Evolutionary conservation across 305 asterid species (phyloP), one percentile per base, ranked within the genome.

Genomic region (Euphrasia arctica): DNA sequence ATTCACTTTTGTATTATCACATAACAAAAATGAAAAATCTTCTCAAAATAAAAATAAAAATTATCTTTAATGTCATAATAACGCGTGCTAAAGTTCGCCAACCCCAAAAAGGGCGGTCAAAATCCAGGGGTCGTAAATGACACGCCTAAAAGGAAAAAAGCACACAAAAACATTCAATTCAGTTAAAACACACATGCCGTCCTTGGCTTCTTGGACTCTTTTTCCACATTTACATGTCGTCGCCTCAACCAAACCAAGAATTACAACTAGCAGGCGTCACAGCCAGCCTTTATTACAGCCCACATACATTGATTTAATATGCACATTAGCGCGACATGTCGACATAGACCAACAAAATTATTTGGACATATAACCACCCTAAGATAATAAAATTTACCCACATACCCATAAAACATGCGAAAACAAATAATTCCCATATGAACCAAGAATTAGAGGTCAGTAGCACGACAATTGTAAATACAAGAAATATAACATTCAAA

Each of bases 131-230:
- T 1, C 9, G 67, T 41, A 61, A 32, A 41, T 60, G 68, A 48
- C 45, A 6, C 18, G 9, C 15, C 29, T 41, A 63, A 47, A 47
- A 11, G 15, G 13, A 49, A 63, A 42, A 63, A 58, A 54, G 45
- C 72, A 68, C 7, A n/a, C 32, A 29, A 70, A 43, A 62, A 15
- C 15, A 47, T 63, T 66, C 50, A 54, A 49, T 4, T 58, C 27
- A 50, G 43, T 34, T 18, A 50, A 60, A 54, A 57, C 27, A 70
- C 49, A 13, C 61, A 12, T 41, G 41, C 34, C 39, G 18, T 27
- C 55, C 11, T 49, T 43, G 3, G 54, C 39, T 62, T 62, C 57
- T 48, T 27, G 14, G 25, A 57, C 42, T 18, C 43, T 7, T 56
- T 70, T 12, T 10, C 9, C 64, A 56, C 29, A 56, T 60, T 54